A percentile compares a stretch with the other conserved stretches of the same genome.
These are phyloP conservation scores for Dothideomycetes sp. DNA, from an alignment of 2,329 filamentous ascomycete genomes.

Conservation along the genomic window DNA sequence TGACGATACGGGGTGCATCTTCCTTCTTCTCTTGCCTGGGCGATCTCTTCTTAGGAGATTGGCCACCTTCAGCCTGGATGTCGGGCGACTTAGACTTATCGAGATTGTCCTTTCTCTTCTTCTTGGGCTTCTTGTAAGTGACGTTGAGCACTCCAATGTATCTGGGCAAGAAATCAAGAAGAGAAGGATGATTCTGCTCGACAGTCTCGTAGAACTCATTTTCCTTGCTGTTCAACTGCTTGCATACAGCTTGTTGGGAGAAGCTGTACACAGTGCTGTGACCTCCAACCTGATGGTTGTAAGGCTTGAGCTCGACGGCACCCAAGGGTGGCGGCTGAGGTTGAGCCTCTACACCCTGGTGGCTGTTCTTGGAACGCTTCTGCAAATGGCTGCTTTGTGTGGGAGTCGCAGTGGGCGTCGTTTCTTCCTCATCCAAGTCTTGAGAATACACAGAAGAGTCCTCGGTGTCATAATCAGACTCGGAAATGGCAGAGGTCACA, in stretches of 20 bases:
- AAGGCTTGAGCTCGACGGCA: slow-evolving; percentile 92
- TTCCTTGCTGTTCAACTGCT: slow-evolving; percentile 94
- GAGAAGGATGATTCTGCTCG: slow-evolving; percentile 79
- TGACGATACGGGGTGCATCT: slow-evolving; percentile 47
- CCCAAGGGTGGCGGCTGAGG: slow-evolving; percentile 54
- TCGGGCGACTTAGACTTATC: slow-evolving; percentile 10
- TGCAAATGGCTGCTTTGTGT: slow-evolving; percentile 17
- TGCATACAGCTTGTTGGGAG: slow-evolving; percentile 89
- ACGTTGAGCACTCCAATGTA: slow-evolving; percentile 97
- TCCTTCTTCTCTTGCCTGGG: slow-evolving; percentile 8
- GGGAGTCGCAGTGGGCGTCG: slow-evolving; percentile 39
- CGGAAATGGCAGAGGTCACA: slow-evolving; percentile 21
- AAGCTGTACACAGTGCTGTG: slow-evolving; percentile 96
- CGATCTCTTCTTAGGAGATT: slow-evolving; percentile 11
- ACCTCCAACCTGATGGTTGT: slow-evolving; percentile 93
- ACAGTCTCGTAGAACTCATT: slow-evolving; percentile 98
- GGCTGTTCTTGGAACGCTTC: background rate
- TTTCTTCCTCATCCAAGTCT: slow-evolving; percentile 40
- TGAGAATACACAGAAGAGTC: slow-evolving; percentile 32
- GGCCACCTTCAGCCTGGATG: background rate
- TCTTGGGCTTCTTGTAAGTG: slow-evolving; percentile 76
- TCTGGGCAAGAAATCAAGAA: slow-evolving; percentile 84
- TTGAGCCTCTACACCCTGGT: slow-evolving; percentile 19
- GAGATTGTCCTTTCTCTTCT: slow-evolving; percentile 31
- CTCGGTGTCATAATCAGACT: slow-evolving; percentile 34